Evolutionary conservation across 2,329 filamentous ascomycete species (phyloP).

Genomic region (Beauveria varroae): DNA sequence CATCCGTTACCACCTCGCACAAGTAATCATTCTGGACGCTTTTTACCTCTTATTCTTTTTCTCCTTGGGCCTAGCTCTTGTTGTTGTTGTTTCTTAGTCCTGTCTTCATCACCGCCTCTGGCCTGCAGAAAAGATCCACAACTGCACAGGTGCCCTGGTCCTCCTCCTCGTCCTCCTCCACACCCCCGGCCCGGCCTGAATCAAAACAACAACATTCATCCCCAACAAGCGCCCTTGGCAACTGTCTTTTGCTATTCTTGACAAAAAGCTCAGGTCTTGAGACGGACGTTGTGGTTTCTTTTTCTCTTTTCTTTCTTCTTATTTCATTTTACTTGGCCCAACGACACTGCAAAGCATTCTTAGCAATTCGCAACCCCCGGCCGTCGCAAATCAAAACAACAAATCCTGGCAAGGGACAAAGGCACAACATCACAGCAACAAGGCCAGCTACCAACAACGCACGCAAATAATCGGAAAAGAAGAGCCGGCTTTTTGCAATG

Average conservation of each 20-base stretch:
- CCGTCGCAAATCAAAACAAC: not conserved
- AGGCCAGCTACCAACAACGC: too few species aligned
- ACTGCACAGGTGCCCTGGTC: not conserved
- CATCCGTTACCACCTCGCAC: too few species aligned
- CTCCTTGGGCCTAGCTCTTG: not conserved
- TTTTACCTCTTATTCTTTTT: not conserved
- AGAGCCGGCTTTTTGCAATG: constrained; percentile 32
- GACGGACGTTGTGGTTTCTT: not conserved
- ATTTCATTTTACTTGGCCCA: not conserved
- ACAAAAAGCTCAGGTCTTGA: too few species aligned
- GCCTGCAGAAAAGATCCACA: not conserved
- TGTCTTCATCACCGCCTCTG: constrained; percentile 6
- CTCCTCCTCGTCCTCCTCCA: not conserved
- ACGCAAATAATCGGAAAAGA: not conserved
- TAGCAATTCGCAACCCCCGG: not conserved
- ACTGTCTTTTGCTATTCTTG: not conserved
- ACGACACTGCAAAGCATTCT: not conserved
- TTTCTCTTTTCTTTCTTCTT: not conserved
- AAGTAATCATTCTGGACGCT: too few species aligned
- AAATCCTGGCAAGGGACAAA: too few species aligned
- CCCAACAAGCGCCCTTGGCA: not conserved
- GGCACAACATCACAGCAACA: not conserved
- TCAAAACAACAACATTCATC: constrained; percentile 6
- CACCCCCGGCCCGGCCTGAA: not conserved
- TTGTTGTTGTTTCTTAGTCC: not conserved